A percentile compares a stretch with the other conserved stretches of the same genome.
These are phyloP conservation scores for Wickerhamomyces strasburgensis DNA, from an alignment of 805 yeast species.

Conservation along the genomic window DNA sequence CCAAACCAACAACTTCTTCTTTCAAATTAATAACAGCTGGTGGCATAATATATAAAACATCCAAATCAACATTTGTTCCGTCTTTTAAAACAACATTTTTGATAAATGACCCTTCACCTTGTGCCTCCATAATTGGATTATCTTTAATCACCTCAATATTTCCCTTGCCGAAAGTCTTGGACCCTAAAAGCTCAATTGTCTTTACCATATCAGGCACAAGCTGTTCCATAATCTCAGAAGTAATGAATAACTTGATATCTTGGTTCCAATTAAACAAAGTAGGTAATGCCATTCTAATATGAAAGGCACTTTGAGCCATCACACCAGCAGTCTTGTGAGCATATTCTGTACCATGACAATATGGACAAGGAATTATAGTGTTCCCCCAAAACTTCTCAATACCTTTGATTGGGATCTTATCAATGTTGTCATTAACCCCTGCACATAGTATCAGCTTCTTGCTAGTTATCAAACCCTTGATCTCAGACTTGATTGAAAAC, in stretches of 20 bases:
- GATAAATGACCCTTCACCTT: too few relatives aligned
- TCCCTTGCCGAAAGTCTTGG: neutral
- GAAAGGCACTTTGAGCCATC: neutral
- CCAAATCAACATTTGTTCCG: constrained; percentile 2
- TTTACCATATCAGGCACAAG: neutral
- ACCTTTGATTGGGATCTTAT: constrained; percentile 6
- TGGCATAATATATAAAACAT: constrained; percentile 7
- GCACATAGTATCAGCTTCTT: constrained; percentile 11
- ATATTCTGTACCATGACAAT: constrained; percentile 17
- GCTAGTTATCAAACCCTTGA: neutral
- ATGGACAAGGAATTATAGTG: too few relatives aligned
- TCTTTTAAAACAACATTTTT: constrained; percentile 1
- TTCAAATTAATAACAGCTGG: constrained; percentile 1
- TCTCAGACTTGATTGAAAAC: neutral
- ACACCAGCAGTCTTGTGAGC: constrained; percentile 10
- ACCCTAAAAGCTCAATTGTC: neutral
- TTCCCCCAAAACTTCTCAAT: constrained; percentile 18
- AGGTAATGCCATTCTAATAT: constrained; percentile 5
- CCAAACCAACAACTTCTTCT: constrained; percentile 2
- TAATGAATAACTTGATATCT: constrained; percentile 7
- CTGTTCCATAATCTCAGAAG: neutral
- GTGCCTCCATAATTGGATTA: neutral
- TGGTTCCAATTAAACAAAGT: constrained; percentile 11
- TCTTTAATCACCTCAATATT: neutral
- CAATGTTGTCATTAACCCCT: constrained; percentile 14